Percentiles rank a stretch among this genome's conserved stretches.
Conservation (phyloP, 2,329 filamentous ascomycete species). For the Madurella mycetomatis region DNA sequence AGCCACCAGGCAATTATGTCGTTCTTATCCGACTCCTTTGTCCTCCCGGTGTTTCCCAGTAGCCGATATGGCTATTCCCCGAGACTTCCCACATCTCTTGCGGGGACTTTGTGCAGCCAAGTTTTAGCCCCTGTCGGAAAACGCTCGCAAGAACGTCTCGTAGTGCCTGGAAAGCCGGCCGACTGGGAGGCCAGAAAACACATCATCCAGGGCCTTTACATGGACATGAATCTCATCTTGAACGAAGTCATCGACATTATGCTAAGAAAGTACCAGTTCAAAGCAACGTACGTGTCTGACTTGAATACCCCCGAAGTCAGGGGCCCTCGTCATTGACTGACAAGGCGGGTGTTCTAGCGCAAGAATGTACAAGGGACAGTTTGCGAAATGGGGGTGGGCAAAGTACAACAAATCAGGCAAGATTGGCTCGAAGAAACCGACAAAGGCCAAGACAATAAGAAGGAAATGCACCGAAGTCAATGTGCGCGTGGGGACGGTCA, state of each 20-base stretch:
- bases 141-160: slow-evolving; percentile 4
- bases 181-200: slow-evolving; percentile 25
- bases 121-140: neutral
- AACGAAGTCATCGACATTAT: slow-evolving; percentile 27
- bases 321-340: neutral
- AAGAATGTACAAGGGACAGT: slow-evolving; percentile 29
- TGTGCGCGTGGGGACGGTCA: neutral
- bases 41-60: too few species aligned
- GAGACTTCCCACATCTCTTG: too few species aligned
- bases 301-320: too few species aligned
- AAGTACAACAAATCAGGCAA: slow-evolving; percentile 27
- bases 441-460: slow-evolving; percentile 1
- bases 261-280: slow-evolving; percentile 23
- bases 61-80: too few species aligned
- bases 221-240: slow-evolving; percentile 23
- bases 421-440: slow-evolving; percentile 3
- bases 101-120: neutral
- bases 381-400: slow-evolving; percentile 27
- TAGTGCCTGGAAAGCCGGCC: slow-evolving; percentile 18
- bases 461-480: neutral
- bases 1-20: too few species aligned
- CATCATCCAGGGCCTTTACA: slow-evolving; percentile 23
- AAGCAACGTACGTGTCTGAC: slow-evolving; percentile 22
- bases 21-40: too few species aligned
- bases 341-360: slow-evolving; percentile 13